These are phyloP conservation scores for Rhynchosporium graminicola DNA, from an alignment of 2,329 filamentous ascomycete species.

Conservation along the genomic window DNA sequence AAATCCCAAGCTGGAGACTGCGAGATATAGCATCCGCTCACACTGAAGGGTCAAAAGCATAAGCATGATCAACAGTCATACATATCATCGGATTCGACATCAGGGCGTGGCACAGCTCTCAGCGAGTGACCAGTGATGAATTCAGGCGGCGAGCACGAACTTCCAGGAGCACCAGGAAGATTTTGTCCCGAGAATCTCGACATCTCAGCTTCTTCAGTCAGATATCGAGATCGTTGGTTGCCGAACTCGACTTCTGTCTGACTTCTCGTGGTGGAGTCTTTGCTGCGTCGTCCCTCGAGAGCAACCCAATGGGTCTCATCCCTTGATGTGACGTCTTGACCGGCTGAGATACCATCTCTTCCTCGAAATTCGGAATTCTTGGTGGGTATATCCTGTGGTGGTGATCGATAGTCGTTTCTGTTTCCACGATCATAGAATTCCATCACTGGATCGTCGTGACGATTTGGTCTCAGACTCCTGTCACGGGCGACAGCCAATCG, in stretches of 20 bases:
- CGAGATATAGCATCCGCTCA: too few species aligned
- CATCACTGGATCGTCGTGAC: not conserved
- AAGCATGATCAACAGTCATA: not conserved
- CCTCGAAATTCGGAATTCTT: not conserved
- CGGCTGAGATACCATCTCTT: not conserved
- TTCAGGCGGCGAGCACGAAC: not conserved
- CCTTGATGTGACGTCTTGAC: not conserved
- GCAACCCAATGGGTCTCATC: not conserved
- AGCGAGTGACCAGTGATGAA: not conserved
- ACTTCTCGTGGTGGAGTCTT: not conserved
- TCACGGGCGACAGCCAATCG: not conserved
- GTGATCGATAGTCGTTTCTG: not conserved
- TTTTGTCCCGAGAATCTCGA: not conserved
- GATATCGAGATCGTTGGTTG: not conserved
- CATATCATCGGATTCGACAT: not conserved
- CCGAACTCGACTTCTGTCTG: not conserved
- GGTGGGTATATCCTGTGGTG: not conserved
- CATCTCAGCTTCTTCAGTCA: conserved; percentile 4
- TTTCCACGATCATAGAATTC: too few species aligned
- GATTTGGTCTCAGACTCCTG: not conserved
- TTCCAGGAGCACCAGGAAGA: conserved; percentile 5
- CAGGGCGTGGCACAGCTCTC: not conserved
- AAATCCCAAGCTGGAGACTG: too few species aligned
- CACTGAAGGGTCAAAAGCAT: not conserved
- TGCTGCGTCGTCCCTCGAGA: not conserved